Evolutionary conservation across 1,139 yeast genomes (phyloP).

Genomic region (Yamadazyma pseudoaaseri): DNA sequence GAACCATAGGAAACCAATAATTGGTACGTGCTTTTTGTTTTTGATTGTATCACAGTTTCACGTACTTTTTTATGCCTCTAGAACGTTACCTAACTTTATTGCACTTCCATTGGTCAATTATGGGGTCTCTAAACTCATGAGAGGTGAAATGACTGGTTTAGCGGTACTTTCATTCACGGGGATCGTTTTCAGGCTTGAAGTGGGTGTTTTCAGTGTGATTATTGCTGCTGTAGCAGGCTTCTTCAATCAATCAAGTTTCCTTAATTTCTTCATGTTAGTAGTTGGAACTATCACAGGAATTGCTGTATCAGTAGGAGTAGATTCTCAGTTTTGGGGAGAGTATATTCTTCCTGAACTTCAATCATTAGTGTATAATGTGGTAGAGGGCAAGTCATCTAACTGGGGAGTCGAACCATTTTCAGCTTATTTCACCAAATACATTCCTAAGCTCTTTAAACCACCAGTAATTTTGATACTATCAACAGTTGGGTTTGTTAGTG

Average conservation of each 20-base stretch:
- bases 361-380: conserved; percentile 70
- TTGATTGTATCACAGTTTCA: conserved; percentile 75
- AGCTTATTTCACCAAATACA: conserved; percentile 56
- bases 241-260: conserved; percentile 14
- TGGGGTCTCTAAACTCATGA: conserved; percentile 52
- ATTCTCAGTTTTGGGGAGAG: conserved; percentile 74
- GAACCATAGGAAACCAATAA: conserved; percentile 13
- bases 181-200: conserved; percentile 69
- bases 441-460: conserved; percentile 52
- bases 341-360: conserved; percentile 66
- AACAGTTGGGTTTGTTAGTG: conserved; percentile 40
- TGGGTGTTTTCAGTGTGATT: conserved; percentile 53
- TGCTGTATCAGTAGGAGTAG: conserved; percentile 50
- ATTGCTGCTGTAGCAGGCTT: conserved; percentile 43
- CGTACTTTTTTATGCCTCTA: conserved; percentile 67
- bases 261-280: conserved; percentile 36
- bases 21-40: conserved; percentile 59
- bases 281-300: conserved; percentile 61
- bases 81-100: conserved; percentile 84
- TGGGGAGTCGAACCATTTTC: conserved; percentile 86
- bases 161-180: conserved; percentile 62
- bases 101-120: conserved; percentile 72
- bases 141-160: conserved; percentile 55
- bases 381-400: conserved; percentile 65
- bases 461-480: conserved; percentile 56